Evolutionary conservation across 2,329 filamentous ascomycete genomes (phyloP), one percentile per base, ranked within the genome.

Genomic region (Arthrobotrys megalospora): DNA sequence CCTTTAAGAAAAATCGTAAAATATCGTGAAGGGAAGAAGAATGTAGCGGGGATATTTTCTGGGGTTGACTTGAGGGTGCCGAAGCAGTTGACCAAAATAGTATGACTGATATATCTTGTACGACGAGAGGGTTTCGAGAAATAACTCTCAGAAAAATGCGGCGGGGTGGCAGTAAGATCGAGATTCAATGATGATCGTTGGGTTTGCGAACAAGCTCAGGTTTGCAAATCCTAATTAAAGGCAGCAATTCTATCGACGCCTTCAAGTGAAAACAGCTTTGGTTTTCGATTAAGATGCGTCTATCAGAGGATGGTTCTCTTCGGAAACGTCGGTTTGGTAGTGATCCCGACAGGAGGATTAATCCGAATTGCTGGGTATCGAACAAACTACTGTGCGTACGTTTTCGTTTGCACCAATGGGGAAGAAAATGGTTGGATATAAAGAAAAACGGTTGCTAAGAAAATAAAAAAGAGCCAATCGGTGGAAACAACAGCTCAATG

Each of bases 281-380:
- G 60, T 69, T 77, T 76, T 66, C 65, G 50, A 58, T 55, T 43
- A 21, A 65, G 53, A 53, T 24, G 32, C 34, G 73, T 65, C 58
- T 77, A 70, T 71, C 73, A 64, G 14, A 43, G 21, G 16, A 64
- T 55, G 36, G 66, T 76, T 70, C 53, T 41, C 55, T 68, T 60
- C 72, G 66, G 60, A 53, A 77, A 70, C 73, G 73, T 77, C 73
- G 65, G 48, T 75, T 67, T 65, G 52, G 60, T 58, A 70, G 72
- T 69, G 48, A 55, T 69, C 41, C 66, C 72, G 47, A 64, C 48
- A 66, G 38, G 60, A 66, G 41, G 60, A 71, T 65, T 68, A 48
- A 71, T 68, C 73, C 73, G 73, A 71, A 77, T 45, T 77, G 65
- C 73, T 76, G 66, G 73, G 73, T 70, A 63, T 65, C 60, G 47